Base-by-base conservation (phyloP, 2,329 filamentous ascomycete species). In the Cercospora berteroae region DNA sequence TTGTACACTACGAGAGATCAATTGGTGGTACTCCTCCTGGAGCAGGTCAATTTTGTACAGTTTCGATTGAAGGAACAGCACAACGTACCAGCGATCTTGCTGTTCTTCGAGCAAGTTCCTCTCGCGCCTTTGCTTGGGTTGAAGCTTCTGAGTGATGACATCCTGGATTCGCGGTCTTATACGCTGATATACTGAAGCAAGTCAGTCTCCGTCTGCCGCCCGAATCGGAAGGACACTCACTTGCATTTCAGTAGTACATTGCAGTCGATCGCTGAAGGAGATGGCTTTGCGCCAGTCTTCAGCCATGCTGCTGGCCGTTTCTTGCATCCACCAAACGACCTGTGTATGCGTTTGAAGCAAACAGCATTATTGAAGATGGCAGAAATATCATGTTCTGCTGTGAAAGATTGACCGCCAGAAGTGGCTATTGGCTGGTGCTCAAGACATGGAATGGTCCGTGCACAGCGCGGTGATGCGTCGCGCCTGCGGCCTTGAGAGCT, bases 91-190 rank as follows among this genome's bases (percentile, higher is more conserved):
- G 80, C 39, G 87, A 88, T 25, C 80, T 73, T 10, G 88, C 87
- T 50, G 80, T 79, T 52, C 86, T 83, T 72, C 88, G 91, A 12
- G 88, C 87, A 10, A 85, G 83, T 56, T 85, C 86, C 78, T 96
- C 93, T 48, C 88, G 80, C 57, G 84, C 78, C 74, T 90, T 89
- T 20, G 91, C 92, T 69, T 86, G 81, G 36, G 82, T 79, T 64
- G 83, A 83, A 31, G 84, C 85, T 68, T 85, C 83, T 31, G 80
- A 74, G 63, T 82, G 78, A 10, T 79, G 79, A 29, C 82, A 79
- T 3, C 80, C 77, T 66, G 83, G 81, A 65, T 82, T 78, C 20
- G 79, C 78, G 61, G 75, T 76, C 73, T 83, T 82, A 70, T 83
- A 85, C 48, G 82, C 83, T 36, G 81, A 79, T 27, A 81, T 81